A percentile compares a stretch with the other conserved stretches of the same genome.
phyloP scores from a whole-genome alignment of 495 filamentous ascomycete genomes.

The Xanthoparmelia taractica region DNA sequence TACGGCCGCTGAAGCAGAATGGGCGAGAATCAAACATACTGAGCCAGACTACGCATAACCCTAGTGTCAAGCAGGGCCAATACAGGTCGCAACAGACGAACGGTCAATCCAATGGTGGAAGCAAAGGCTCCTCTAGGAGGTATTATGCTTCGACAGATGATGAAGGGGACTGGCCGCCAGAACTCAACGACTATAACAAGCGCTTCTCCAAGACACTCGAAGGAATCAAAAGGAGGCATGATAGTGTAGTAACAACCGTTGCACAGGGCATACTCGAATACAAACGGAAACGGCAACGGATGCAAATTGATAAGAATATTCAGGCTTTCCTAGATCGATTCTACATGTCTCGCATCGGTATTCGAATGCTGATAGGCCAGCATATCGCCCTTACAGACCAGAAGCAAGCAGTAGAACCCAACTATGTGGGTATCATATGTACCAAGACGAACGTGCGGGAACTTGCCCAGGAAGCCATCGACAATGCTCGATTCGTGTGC shows the following conservation, averaged over 20 bases:
- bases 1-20: conserved; percentile 59
- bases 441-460: conserved; percentile 97
- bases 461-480: conserved; percentile 91
- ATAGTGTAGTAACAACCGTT: conserved; percentile 89
- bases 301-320: conserved; percentile 96
- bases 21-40: conserved; percentile 58
- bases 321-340: conserved; percentile 96
- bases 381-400: conserved; percentile 95
- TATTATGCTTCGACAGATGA: conserved; percentile 93
- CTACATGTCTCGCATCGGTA: conserved; percentile 99
- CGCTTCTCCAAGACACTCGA: conserved; percentile 78
- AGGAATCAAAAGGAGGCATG: conserved; percentile 90
- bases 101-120: conserved; percentile 46
- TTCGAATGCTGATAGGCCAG: conserved; percentile 97
- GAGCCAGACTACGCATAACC: conserved; percentile 77
- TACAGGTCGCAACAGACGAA: conserved; percentile 60
- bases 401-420: conserved; percentile 73
- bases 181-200: conserved; percentile 88
- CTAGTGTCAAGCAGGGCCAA: conserved; percentile 78
- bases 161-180: conserved; percentile 83
- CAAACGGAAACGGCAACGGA: conserved; percentile 89
- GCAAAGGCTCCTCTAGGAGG: conserved; percentile 53
- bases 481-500: conserved; percentile 96
- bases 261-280: conserved; percentile 97
- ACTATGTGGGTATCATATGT: conserved; percentile 97